Percentiles rank a stretch among this genome's conserved stretches.
These are phyloP conservation scores for Annulohypoxylon maeteangense DNA, from an alignment of 495 filamentous ascomycete genomes.

Conservation along the genomic window DNA sequence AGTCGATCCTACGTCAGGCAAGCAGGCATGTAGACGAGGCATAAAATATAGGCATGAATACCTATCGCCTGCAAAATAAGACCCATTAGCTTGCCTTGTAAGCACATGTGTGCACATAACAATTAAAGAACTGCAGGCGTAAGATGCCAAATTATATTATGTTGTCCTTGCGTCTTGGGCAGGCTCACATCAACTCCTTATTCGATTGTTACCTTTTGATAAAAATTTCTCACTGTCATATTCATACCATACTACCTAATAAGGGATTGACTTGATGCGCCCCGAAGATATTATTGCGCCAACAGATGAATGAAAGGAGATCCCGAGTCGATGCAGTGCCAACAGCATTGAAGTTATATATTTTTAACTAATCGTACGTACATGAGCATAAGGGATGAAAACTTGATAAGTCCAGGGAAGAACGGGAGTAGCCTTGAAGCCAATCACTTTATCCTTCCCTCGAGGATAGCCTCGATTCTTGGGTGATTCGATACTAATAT, in stretches of 20 bases:
- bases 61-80: neutral
- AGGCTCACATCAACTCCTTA: constrained; percentile 13
- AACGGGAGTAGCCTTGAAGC: constrained; percentile 24
- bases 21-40: constrained; percentile 9
- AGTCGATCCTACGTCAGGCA: constrained; percentile 19
- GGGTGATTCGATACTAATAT: constrained; percentile 4
- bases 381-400: constrained; percentile 5
- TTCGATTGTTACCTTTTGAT: constrained; percentile 20
- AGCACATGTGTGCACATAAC: constrained; percentile 2
- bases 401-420: constrained; percentile 36
- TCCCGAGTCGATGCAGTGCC: neutral
- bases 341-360: neutral
- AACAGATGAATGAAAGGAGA: neutral
- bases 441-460: constrained; percentile 13
- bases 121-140: too few relatives aligned
- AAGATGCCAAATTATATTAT: neutral
- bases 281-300: neutral
- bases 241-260: neutral
- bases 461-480: constrained; percentile 16
- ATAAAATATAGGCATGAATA: constrained; percentile 5
- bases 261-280: neutral
- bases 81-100: constrained; percentile 15
- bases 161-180: constrained; percentile 5
- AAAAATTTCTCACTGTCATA: neutral
- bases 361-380: constrained; percentile 2